A percentile compares a stretch with the other conserved stretches of the same genome.
Evolutionary conservation across 176 grass and related monocot species (phyloP).

Genomic region (Paspalum vaginatum): DNA sequence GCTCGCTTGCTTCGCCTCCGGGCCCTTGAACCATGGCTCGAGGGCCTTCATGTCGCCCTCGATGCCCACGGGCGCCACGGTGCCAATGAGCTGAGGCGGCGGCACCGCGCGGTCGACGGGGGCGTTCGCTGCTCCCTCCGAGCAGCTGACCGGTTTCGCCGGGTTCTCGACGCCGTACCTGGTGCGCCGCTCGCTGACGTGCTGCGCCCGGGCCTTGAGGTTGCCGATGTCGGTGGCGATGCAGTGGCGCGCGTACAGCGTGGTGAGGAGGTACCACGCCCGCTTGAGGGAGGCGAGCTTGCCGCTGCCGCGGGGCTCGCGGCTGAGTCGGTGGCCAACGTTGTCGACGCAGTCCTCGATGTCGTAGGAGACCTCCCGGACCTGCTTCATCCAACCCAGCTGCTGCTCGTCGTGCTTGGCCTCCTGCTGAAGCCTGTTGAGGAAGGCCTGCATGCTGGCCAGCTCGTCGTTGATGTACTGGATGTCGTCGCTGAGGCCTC

Average conservation of each 20-base stretch:
- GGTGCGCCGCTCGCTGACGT: no score
- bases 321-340: background rate
- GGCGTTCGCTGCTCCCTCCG: background rate
- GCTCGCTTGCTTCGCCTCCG: background rate
- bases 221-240: no score
- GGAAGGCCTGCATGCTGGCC: slow-evolving; percentile 30
- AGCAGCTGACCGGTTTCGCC: background rate
- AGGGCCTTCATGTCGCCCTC: background rate
- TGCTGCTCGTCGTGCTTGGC: background rate
- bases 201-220: no score
- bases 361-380: background rate
- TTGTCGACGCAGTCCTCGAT: background rate
- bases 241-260: no score
- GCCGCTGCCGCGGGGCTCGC: background rate
- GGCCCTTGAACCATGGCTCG: background rate
- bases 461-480: slow-evolving; percentile 35
- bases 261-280: no score
- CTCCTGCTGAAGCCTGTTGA: background rate
- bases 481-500: background rate
- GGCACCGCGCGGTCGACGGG: no score
- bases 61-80: background rate
- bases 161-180: background rate
- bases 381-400: background rate
- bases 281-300: no score
- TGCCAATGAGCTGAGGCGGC: background rate